Evolutionary conservation across 305 asterid genomes (phyloP).

Genomic region (Ilex paraguariensis): DNA sequence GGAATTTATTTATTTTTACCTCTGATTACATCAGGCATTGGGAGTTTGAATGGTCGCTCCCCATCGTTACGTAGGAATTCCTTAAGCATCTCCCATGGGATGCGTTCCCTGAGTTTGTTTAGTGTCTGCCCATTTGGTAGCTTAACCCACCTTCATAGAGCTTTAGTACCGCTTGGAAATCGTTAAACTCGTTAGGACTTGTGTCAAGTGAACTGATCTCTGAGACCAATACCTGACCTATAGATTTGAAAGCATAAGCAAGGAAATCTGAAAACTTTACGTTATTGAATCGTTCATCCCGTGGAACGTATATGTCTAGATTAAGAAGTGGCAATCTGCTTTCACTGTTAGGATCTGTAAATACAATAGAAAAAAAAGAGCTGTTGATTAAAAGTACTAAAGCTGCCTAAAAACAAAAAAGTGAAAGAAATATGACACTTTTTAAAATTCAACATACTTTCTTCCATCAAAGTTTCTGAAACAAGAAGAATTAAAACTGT

Average conservation of each 20-base stretch:
- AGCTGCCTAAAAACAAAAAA: too few species aligned
- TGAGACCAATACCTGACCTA: constrained; percentile 58
- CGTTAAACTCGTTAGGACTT: constrained; percentile 69
- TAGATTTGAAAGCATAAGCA: constrained; percentile 57
- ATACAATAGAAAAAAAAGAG: constrained; percentile 1
- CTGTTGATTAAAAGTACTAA: neutral
- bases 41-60: constrained; percentile 35
- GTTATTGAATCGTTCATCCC: constrained; percentile 63
- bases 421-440: too few species aligned
- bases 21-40: constrained; percentile 46
- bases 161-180: constrained; percentile 45
- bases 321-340: constrained; percentile 44
- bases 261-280: constrained; percentile 78
- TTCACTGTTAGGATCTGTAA: constrained; percentile 54
- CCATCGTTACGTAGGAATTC: constrained; percentile 52
- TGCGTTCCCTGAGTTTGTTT: constrained; percentile 18
- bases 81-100: constrained; percentile 46
- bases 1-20: constrained; percentile 22
- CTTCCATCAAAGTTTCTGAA: too few species aligned
- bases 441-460: too few species aligned
- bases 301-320: constrained; percentile 61
- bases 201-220: constrained; percentile 61
- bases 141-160: constrained; percentile 38
- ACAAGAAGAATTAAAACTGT: too few species aligned
- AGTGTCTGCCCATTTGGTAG: constrained; percentile 31